phyloP scores from a whole-genome alignment of 345 rosid genomes.

The Cardamine occulta region DNA sequence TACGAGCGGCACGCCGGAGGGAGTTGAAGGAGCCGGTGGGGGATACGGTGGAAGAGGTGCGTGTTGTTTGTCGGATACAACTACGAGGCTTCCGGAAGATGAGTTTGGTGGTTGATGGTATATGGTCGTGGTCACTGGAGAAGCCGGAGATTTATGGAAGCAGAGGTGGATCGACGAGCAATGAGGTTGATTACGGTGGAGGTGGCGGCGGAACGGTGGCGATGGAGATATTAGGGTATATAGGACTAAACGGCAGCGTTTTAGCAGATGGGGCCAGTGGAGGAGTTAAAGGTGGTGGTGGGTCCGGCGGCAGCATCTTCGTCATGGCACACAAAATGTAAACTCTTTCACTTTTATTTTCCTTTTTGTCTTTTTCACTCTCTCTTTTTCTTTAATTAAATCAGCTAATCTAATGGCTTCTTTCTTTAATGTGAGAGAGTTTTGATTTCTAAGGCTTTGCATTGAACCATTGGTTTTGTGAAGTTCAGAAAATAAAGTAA shows the following conservation, averaged over 20 bases:
- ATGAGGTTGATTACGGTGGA: constrained; percentile 86
- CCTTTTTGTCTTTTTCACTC: constrained; percentile 28
- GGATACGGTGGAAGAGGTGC: constrained; percentile 99
- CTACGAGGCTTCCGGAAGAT: constrained; percentile 72
- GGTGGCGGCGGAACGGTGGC: constrained; percentile 88
- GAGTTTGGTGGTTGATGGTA: constrained; percentile 91
- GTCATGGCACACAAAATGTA: constrained; percentile 81
- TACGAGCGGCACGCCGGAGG: constrained; percentile 93
- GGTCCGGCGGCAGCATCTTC: constrained; percentile 93
- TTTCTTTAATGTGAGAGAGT: constrained; percentile 16
- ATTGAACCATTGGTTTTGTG: not conserved
- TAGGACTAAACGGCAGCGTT: constrained; percentile 65
- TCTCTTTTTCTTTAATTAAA: not conserved
- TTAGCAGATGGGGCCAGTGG: constrained; percentile 92
- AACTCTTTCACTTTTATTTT: constrained; percentile 16
- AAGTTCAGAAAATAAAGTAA: not conserved
- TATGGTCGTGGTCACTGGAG: constrained; percentile 77
- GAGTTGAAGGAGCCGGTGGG: constrained; percentile 89
- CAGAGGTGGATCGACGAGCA: constrained; percentile 80
- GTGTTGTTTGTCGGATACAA: constrained; percentile 62
- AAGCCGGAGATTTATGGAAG: constrained; percentile 81
- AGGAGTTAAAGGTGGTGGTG: constrained; percentile 91
- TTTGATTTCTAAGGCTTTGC: constrained; percentile 12
- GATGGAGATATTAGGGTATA: constrained; percentile 48
- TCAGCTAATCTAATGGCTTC: constrained; percentile 4